Evolutionary conservation across 805 yeast species (phyloP).

Genomic region (Wickerhamiella qilinensis): DNA sequence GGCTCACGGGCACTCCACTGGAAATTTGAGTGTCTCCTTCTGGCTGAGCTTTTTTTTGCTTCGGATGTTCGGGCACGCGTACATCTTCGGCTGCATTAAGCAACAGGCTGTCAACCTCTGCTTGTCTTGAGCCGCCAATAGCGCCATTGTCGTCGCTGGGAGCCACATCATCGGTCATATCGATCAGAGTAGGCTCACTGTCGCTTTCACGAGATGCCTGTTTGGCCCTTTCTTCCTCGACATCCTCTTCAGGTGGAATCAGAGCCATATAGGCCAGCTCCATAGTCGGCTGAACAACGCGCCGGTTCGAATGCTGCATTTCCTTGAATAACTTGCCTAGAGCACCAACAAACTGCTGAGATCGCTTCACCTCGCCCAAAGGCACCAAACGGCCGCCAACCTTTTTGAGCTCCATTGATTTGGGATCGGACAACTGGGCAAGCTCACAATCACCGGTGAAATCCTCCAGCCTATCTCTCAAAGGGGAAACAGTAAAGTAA

Average conservation of each 20-base stretch:
- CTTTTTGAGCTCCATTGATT: conserved; percentile 34
- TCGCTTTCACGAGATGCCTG: no score
- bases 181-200: no score
- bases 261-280: conserved; percentile 83
- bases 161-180: neutral
- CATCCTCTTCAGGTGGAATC: conserved; percentile 21
- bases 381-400: conserved; percentile 80
- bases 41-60: no score
- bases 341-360: conserved; percentile 65
- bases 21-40: neutral
- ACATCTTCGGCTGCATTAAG: neutral
- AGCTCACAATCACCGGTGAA: conserved; percentile 26
- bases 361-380: conserved; percentile 60
- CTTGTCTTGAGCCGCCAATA: conserved; percentile 2
- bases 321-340: conserved; percentile 52
- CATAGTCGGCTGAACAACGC: conserved; percentile 65
- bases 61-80: neutral
- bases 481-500: conserved; percentile 71
- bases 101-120: conserved; percentile 2
- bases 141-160: no score
- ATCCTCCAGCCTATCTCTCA: conserved; percentile 46
- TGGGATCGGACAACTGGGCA: conserved; percentile 20
- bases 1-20: neutral
- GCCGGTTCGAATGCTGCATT: conserved; percentile 43
- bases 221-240: conserved; percentile 13